These are phyloP conservation scores for Colletotrichum chrysophilum DNA, from an alignment of 2,329 filamentous ascomycete genomes.

Conservation along the genomic window DNA sequence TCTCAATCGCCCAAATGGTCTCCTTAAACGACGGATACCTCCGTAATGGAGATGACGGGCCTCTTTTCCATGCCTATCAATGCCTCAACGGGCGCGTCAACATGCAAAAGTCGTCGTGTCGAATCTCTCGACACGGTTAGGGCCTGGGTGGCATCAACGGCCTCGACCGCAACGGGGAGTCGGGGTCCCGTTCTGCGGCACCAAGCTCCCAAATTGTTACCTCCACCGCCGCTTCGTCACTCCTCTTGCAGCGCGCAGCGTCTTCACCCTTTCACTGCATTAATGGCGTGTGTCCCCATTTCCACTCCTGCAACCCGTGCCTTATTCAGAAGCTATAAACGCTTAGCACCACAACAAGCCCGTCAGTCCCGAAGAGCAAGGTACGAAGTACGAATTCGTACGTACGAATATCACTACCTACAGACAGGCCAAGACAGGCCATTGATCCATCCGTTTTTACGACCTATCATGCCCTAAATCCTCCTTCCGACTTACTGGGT, in stretches of 20 bases:
- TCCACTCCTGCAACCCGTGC: background rate
- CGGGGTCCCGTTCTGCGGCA: background rate
- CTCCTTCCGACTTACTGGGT: background rate
- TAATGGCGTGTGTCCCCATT: background rate
- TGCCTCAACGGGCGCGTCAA: background rate
- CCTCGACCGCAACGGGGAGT: background rate
- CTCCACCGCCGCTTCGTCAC: background rate
- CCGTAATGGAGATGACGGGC: background rate
- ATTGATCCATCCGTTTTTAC: background rate
- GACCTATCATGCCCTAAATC: background rate
- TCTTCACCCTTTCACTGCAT: slow-evolving; percentile 9
- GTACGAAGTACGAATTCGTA: background rate
- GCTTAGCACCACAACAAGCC: background rate
- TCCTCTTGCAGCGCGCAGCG: background rate
- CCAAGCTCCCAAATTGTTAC: background rate
- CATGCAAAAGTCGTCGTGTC: background rate
- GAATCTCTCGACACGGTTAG: background rate
- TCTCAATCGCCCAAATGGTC: background rate
- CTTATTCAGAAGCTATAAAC: background rate
- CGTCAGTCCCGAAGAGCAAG: background rate
- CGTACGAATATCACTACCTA: background rate
- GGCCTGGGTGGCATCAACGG: background rate
- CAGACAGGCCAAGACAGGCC: background rate
- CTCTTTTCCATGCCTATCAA: background rate
- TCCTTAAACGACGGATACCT: background rate